phyloP scores from a whole-genome alignment of 2,329 filamentous ascomycete species.

The Fusarium avenaceum region DNA sequence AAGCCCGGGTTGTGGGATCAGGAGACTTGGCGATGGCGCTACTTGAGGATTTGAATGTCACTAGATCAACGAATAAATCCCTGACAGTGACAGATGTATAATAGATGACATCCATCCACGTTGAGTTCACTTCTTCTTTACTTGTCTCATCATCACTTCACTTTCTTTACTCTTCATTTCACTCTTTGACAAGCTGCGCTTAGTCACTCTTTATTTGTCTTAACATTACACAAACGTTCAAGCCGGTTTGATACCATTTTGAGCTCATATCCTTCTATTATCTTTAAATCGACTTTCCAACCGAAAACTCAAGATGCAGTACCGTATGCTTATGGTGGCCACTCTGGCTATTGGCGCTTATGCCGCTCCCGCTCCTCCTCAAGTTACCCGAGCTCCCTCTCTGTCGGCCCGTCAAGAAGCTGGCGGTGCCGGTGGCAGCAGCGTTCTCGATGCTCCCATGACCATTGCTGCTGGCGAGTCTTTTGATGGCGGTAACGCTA shows the following conservation, averaged over 20 bases:
- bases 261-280: not conserved
- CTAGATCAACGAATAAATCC: slow-evolving; percentile 11
- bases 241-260: slow-evolving; percentile 44
- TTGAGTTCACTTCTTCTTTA: slow-evolving; percentile 3
- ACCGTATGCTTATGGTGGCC: slow-evolving; percentile 47
- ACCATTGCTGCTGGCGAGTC: slow-evolving; percentile 47
- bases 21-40: too few relatives aligned
- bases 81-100: slow-evolving; percentile 37
- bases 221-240: slow-evolving; percentile 22
- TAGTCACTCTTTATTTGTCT: slow-evolving; percentile 40
- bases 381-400: slow-evolving; percentile 40
- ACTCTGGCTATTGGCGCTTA: slow-evolving; percentile 44
- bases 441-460: slow-evolving; percentile 44
- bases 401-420: slow-evolving; percentile 40
- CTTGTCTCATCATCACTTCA: slow-evolving; percentile 40
- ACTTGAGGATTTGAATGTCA: slow-evolving; percentile 9
- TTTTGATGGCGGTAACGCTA: slow-evolving; percentile 50
- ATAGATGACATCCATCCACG: slow-evolving; percentile 10
- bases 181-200: slow-evolving; percentile 48
- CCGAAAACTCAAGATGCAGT: slow-evolving; percentile 44
- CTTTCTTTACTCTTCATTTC: slow-evolving; percentile 36
- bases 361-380: slow-evolving; percentile 41
- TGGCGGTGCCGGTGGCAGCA: slow-evolving; percentile 30
- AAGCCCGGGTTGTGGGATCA: not conserved
- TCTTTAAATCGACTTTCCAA: slow-evolving; percentile 1